Base-by-base conservation (phyloP, 1,284 basidiomycete genomes). In the Melampsora medusae region DNA sequence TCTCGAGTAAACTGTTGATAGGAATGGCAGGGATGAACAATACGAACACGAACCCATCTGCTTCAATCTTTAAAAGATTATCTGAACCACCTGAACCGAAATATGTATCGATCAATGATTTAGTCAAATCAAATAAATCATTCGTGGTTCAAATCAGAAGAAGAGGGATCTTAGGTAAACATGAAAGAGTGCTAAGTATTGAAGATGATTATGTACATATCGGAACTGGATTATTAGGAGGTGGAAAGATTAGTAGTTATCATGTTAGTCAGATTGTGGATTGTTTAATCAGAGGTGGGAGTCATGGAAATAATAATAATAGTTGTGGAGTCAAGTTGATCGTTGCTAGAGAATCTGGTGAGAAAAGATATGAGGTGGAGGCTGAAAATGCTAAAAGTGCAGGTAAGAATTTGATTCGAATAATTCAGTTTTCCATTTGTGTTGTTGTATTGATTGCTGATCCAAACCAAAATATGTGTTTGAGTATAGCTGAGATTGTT, bases 291-390 rank as follows among this genome's bases (percentile, higher is more conserved):
- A 94, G 80, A 91, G 53, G 53, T 10, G 22, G 28, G 4, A 59
- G 22, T 25, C 22, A 31, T 17, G 90, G 0, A 88, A 89, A 61
- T 92, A 95, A 82, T 46, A 46, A 46, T 46, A 88, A 89, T 4
- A 89, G 90, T 25, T 87, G 90, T 2, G 88, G 88, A 31, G 96
- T 99, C 87, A 97, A 97, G 85, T 85, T 93, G 31, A 86, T 91
- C 56, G 89, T 92, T 4, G 86, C 87, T 81, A 85, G 89, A 59
- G 89, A 90, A 65, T 87, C 88, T 12, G 87, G 81, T 25, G 84
- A 86, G 77, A 99, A 99, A 86, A 87, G 95, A 46, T 99, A 98
- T 82, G 96, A 99, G 81, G 97, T 98, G 82, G 97, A 99, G 84
- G 95, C 94, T 0, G 95, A 97, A 83, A 93, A 86, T 80, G 86